These are phyloP conservation scores for Tilletia caries DNA, from an alignment of 1,284 basidiomycete species.

Conservation along the genomic window DNA sequence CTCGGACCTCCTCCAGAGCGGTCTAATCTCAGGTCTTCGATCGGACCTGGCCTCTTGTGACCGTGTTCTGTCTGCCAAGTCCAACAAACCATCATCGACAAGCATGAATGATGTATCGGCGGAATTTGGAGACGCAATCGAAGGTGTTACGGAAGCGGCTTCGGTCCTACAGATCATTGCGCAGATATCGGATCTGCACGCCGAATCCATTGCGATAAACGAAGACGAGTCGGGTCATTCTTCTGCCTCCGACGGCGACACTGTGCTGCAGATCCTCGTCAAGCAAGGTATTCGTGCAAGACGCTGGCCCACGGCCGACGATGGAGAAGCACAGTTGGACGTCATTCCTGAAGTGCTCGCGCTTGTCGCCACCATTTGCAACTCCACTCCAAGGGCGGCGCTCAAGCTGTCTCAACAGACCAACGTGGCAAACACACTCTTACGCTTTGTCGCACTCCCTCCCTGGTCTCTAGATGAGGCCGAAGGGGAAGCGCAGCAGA, in stretches of 20 bases:
- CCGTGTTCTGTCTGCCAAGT: background rate
- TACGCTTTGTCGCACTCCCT: background rate
- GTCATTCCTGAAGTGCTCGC: background rate
- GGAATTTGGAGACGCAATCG: background rate
- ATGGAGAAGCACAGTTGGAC: background rate
- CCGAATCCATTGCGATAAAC: background rate
- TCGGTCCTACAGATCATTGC: background rate
- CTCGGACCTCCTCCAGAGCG: background rate
- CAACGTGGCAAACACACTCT: background rate
- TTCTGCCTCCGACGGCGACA: background rate
- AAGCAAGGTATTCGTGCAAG: background rate
- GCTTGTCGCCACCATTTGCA: background rate
- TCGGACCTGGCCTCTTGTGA: background rate
- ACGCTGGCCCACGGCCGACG: background rate
- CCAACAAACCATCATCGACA: background rate
- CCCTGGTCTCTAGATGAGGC: background rate
- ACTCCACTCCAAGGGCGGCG: background rate
- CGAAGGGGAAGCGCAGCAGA: background rate
- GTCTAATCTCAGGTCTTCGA: background rate
- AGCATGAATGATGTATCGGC: background rate
- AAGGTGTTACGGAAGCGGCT: background rate
- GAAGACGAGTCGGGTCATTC: background rate
- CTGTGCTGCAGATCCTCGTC: background rate
- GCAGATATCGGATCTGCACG: slow-evolving; percentile 3
- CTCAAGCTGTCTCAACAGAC: slow-evolving; percentile 3